phyloP scores from a whole-genome alignment of 208 protist genomes.

The Tetramitus jugosus region DNA sequence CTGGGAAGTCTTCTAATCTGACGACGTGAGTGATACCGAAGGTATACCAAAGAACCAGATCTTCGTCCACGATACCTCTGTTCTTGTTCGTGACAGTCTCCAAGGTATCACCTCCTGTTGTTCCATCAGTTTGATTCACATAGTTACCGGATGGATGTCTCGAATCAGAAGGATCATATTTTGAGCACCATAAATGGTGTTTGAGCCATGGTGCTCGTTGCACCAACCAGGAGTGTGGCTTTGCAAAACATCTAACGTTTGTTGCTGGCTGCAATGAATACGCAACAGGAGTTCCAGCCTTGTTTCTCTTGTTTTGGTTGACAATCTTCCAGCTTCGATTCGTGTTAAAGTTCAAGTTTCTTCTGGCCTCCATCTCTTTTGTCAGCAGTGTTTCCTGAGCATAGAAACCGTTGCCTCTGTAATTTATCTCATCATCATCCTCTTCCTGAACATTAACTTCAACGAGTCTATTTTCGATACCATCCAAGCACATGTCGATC shows the following conservation, averaged over 20 bases:
- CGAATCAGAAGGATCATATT: slow-evolving; percentile 5
- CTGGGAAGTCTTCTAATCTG: slow-evolving; percentile 32
- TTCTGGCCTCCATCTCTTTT: slow-evolving; percentile 26
- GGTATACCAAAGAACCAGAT: slow-evolving; percentile 38
- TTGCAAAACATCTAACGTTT: slow-evolving; percentile 13
- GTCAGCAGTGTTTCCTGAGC: slow-evolving; percentile 23
- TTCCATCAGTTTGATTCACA: slow-evolving; percentile 32
- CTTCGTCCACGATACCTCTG: slow-evolving; percentile 30
- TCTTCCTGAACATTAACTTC: slow-evolving; percentile 28
- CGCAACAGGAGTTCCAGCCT: background rate
- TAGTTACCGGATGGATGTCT: slow-evolving; percentile 28
- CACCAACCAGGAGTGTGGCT: background rate
- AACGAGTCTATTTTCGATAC: slow-evolving; percentile 29
- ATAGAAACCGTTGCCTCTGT: slow-evolving; percentile 28
- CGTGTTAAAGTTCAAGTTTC: slow-evolving; percentile 22
- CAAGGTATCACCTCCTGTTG: slow-evolving; percentile 25
- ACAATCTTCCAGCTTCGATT: slow-evolving; percentile 31
- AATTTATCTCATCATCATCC: slow-evolving; percentile 12
- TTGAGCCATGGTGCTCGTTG: slow-evolving; percentile 26
- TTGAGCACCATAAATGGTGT: slow-evolving; percentile 33
- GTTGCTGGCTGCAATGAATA: slow-evolving; percentile 6
- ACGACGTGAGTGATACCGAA: slow-evolving; percentile 28
- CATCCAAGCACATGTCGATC: slow-evolving; percentile 37
- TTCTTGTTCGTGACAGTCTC: slow-evolving; percentile 27
- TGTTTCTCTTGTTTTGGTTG: slow-evolving; percentile 24